A percentile compares a stretch with the other conserved stretches of the same genome.
Evolutionary conservation across 129 eudicot species (phyloP).

Genomic region (Pseudognaphalium luteoalbum): DNA sequence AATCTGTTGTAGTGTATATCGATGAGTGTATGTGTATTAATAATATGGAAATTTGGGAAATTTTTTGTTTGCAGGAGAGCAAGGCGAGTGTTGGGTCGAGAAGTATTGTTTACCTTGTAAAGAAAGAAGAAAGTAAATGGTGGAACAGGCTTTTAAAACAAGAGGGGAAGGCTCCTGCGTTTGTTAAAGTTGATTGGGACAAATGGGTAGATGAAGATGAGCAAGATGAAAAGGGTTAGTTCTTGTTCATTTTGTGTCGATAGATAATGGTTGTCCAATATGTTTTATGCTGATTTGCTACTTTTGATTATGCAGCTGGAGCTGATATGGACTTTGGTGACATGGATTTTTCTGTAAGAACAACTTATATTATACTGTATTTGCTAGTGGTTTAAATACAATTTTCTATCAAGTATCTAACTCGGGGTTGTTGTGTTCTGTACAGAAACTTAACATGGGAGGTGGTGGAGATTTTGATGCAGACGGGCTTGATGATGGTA

Average conservation of each 20-base stretch:
- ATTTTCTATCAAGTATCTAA: not conserved
- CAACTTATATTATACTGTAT: not conserved
- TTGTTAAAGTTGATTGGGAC: slow-evolving; percentile 82
- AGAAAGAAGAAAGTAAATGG: slow-evolving; percentile 83
- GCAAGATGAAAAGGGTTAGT: slow-evolving; percentile 45
- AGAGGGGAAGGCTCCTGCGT: slow-evolving; percentile 66
- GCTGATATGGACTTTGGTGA: slow-evolving; percentile 60
- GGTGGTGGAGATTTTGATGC: slow-evolving; percentile 56
- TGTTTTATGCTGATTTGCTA: not conserved
- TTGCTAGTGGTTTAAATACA: not conserved
- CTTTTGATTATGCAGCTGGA: slow-evolving; percentile 41
- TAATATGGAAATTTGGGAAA: not conserved
- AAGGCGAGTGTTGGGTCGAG: slow-evolving; percentile 56
- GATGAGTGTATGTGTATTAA: not conserved
- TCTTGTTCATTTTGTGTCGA: not conserved
- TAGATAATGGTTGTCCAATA: not conserved
- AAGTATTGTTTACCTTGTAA: slow-evolving; percentile 50
- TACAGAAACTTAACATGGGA: slow-evolving; percentile 68
- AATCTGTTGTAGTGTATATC: not conserved
- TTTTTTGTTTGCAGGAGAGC: slow-evolving; percentile 50
- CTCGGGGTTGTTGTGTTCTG: not conserved
- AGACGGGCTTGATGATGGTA: slow-evolving; percentile 46
- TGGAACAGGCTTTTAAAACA: slow-evolving; percentile 73
- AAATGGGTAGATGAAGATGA: slow-evolving; percentile 95
- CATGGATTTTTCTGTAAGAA: slow-evolving; percentile 68